A percentile compares a stretch with the other conserved stretches of the same genome.
These are phyloP conservation scores for Hordeum pubiflorum DNA, from an alignment of 202 grass and related monocot species.

Conservation along the genomic window DNA sequence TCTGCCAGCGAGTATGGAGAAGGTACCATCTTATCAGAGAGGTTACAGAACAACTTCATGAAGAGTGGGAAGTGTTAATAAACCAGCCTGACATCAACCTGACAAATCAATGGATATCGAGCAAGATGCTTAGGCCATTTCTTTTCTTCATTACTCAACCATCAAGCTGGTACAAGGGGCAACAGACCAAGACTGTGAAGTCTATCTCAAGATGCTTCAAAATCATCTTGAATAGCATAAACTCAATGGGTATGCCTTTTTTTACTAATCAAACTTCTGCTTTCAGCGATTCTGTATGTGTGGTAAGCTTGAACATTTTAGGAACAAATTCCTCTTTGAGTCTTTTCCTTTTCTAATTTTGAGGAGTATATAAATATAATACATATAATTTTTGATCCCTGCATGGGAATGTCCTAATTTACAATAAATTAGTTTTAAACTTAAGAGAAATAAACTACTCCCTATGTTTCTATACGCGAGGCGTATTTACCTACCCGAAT, in stretches of 20 bases:
- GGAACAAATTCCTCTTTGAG: background rate
- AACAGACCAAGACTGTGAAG: conserved; percentile 36
- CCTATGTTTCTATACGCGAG: background rate
- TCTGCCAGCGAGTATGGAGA: conserved; percentile 73
- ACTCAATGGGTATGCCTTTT: conserved; percentile 45
- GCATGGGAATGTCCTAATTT: background rate
- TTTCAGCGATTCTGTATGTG: conserved; percentile 14
- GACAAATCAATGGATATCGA: conserved; percentile 67
- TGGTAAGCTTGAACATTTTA: background rate
- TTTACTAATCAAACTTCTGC: conserved; percentile 6
- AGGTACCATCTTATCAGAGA: conserved; percentile 47
- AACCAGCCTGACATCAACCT: conserved; percentile 39
- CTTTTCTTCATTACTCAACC: conserved; percentile 69
- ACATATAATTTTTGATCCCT: background rate
- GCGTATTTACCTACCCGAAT: background rate
- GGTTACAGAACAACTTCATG: conserved; percentile 52
- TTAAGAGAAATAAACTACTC: conserved; percentile 16
- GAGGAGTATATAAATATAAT: conserved; percentile 2
- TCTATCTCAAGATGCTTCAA: conserved; percentile 62
- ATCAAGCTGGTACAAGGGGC: conserved; percentile 44
- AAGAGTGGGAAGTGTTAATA: conserved; percentile 59
- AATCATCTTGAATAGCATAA: conserved; percentile 82
- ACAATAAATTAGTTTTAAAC: background rate
- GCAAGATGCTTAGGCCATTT: conserved; percentile 78
- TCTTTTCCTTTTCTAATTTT: background rate